These are phyloP conservation scores for Xerocomus potaroensis DNA, from an alignment of 768 basidiomycete species.

Conservation along the genomic window DNA sequence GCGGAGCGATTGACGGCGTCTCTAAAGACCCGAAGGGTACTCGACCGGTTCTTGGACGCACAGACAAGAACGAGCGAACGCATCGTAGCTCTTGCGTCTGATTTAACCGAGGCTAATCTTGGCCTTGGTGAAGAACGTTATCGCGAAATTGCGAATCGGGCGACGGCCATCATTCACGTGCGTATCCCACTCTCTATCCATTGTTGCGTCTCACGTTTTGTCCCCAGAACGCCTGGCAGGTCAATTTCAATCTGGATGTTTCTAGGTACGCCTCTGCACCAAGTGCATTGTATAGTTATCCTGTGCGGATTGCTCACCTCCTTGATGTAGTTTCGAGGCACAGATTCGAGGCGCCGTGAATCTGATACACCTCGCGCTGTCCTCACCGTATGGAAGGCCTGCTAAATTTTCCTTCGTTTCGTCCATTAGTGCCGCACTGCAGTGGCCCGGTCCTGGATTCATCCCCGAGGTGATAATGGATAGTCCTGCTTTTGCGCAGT, in stretches of 20 bases:
- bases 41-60: slow-evolving; percentile 6
- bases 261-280: slow-evolving; percentile 14
- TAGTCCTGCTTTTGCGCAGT: slow-evolving; percentile 30
- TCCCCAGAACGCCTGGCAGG: slow-evolving; percentile 50
- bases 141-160: slow-evolving; percentile 30
- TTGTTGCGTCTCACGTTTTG: not conserved
- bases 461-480: slow-evolving; percentile 25
- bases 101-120: slow-evolving; percentile 36
- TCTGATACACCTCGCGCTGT: slow-evolving; percentile 46
- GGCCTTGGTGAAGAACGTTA: slow-evolving; percentile 39
- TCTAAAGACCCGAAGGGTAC: slow-evolving; percentile 34
- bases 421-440: slow-evolving; percentile 36
- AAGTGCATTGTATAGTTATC: not conserved
- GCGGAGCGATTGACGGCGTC: slow-evolving; percentile 39
- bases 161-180: slow-evolving; percentile 46
- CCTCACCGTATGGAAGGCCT: slow-evolving; percentile 29
- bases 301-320: slow-evolving; percentile 1
- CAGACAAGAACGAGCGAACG: slow-evolving; percentile 14
- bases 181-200: not conserved
- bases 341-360: slow-evolving; percentile 49
- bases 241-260: slow-evolving; percentile 48
- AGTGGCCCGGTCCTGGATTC: slow-evolving; percentile 18
- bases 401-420: slow-evolving; percentile 51
- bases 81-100: slow-evolving; percentile 40
- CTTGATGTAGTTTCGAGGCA: slow-evolving; percentile 33